Base-by-base conservation (phyloP, 1,139 yeast genomes). In the Magnusiomyces magnusii region DNA sequence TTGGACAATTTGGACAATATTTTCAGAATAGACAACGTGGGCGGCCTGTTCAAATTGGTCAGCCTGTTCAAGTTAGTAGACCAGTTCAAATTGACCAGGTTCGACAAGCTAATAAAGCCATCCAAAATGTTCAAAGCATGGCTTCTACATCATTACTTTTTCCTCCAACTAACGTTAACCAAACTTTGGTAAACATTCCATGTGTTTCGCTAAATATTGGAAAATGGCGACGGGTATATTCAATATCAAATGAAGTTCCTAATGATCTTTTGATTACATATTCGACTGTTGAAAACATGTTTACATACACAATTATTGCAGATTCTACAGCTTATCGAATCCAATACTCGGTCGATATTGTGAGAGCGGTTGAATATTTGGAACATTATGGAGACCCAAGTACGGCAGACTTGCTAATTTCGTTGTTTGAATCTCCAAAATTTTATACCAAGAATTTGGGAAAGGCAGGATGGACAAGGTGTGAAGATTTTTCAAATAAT, bases 201-300 rank as follows among this genome's bases (percentile, higher is more conserved):
- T 67, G 73, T 60, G 59, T 60, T 1, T 63, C 71, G 3, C 58
- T 72, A 34, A 60, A 61, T 7, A 71, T 72, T 55, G 75, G 75
- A 2, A 60, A 64, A 1, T 72, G 75, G 75, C 62, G 67, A 47
- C 63, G 75, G 9, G 64, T 68, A 1, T 23, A 39, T 10, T 63
- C 64, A 1, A 53, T 53, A 9, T 31, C n/a, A 10, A 36, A 59
- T 23, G 27, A 44, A 19, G 62, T 63, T 1, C 44, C 62, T 47
- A 65, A 59, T 53, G 73, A 69, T 47, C 62, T 72, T 13, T 59
- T 61, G 2, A 65, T 70, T 23, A 63, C 57, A 28, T 71, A 66
- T 53, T 61, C 64, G 2, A 66, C 69, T 1, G 28, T 61, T 1
- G 69, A 66, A 23, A 51, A 63, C 0, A 56, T 60, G 13, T 55